Conservation (phyloP, 768 basidiomycete genomes). For the Lentinula boryana region DNA sequence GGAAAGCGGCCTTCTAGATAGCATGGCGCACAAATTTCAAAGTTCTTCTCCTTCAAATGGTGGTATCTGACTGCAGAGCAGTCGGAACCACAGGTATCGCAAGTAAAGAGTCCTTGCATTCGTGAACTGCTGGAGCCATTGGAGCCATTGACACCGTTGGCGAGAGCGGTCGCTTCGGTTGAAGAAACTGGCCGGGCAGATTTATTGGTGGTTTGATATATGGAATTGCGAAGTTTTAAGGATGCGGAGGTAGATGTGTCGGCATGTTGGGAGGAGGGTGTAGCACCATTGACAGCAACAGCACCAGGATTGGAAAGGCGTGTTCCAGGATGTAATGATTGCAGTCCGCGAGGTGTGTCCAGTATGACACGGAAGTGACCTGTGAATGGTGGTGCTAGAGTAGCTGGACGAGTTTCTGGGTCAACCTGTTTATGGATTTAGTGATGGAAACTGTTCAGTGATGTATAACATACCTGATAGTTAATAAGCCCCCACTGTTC, state of each 20-base stretch:
- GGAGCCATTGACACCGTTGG: conserved; percentile 48
- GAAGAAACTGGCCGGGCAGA: conserved; percentile 66
- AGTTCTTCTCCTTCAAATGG: conserved; percentile 86
- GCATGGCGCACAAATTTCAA: conserved; percentile 86
- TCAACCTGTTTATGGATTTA: conserved; percentile 63
- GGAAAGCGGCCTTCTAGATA: conserved; percentile 98
- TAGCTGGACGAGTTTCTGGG: conserved; percentile 90
- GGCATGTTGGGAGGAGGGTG: conserved; percentile 22
- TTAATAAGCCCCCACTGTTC: conserved; percentile 99
- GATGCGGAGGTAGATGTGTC: conserved; percentile 50
- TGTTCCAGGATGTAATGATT: conserved; percentile 85
- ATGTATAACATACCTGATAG: conserved; percentile 70
- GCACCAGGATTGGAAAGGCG: conserved; percentile 42
- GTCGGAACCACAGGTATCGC: conserved; percentile 94
- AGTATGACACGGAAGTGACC: conserved; percentile 98
- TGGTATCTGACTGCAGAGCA: conserved; percentile 88
- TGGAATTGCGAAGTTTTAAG: conserved; percentile 81
- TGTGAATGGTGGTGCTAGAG: conserved; percentile 94
- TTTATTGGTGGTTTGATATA: conserved; percentile 86
- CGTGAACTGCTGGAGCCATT: conserved; percentile 35
- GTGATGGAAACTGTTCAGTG: not conserved
- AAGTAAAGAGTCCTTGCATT: conserved; percentile 44
- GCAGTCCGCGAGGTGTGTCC: conserved; percentile 93
- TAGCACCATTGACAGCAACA: conserved; percentile 41
- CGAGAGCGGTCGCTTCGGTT: conserved; percentile 60